Base-by-base conservation (phyloP, 495 filamentous ascomycete species). In the Wilcoxina mikolae region DNA sequence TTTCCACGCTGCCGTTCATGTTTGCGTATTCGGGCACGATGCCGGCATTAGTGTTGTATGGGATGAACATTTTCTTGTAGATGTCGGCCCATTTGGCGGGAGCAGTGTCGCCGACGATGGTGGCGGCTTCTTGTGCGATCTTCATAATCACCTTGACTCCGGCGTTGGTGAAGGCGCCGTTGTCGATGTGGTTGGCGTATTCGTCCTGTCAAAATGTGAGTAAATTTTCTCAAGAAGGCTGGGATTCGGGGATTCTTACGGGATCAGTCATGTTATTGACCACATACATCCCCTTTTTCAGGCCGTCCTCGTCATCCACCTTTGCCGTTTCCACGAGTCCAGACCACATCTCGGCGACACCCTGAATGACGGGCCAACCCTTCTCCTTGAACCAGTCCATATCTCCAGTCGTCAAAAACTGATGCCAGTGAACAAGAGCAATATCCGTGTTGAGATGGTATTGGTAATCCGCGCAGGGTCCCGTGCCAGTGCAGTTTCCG, bases 251-350 rank as follows among this genome's bases (percentile, higher is more conserved):
- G 10, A 26, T 5, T 68, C 71, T 60, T 64, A 77, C 75, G 17
- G 84, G 84, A 67, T 88, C 84, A 0, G 84, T 88, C 74, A 84
- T 84, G 58, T 88, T 88, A n/a, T 60, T 56, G 7, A 79, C 59
- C 35, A 65, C 68, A 41, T 71, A 79, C 51, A 66, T 60, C 10
- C 68, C 69, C 27, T 50, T 56, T 23, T 56, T 25, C 3, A 65
- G 41, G 0, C 62, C 62, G 26, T 65, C 62, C 9, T 55, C 57
- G 4, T 68, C 72, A 0, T 71, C 73, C 24, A 63, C 58, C 59
- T 76, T 73, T 51, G 66, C 72, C n/a, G 67, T 62, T 3, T 73
- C 56, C 3, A 74, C 54, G 15, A 74, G 65, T 2, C 57, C 60
- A 51, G 68, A 72, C 64, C 63, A 66, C 63, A 76, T 72, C 23